These are phyloP conservation scores for Strobilomyces dryophilus DNA, from an alignment of 768 basidiomycete genomes.

Conservation along the genomic window DNA sequence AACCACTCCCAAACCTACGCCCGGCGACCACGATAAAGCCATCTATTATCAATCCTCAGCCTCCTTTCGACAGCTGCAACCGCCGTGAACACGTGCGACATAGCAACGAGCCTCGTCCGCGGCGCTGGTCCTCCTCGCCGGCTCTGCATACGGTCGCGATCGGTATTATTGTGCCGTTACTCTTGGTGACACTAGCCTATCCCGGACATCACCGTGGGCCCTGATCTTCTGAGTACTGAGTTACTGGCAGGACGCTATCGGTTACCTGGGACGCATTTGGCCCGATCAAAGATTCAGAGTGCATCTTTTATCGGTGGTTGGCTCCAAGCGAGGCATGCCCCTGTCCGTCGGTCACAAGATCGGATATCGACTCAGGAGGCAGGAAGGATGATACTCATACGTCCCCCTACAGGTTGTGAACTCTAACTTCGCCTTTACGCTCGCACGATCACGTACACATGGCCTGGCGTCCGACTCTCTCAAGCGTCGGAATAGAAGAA, in stretches of 20 bases:
- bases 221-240: conserved; percentile 12
- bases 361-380: too few species aligned
- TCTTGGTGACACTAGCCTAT: not conserved
- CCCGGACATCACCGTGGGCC: conserved; percentile 12
- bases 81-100: conserved; percentile 12
- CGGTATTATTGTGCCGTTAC: not conserved
- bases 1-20: not conserved
- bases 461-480: conserved; percentile 3
- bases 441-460: conserved; percentile 2
- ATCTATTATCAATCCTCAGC: not conserved
- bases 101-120: conserved; percentile 13
- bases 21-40: conserved; percentile 3
- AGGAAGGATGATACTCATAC: conserved; percentile 4
- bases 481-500: conserved; percentile 12
- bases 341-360: too few species aligned
- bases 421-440: not conserved
- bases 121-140: conserved; percentile 6
- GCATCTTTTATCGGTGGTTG: not conserved
- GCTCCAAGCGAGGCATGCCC: not conserved
- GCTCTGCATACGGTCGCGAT: not conserved
- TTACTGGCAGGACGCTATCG: not conserved
- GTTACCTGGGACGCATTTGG: not conserved
- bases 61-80: conserved; percentile 12
- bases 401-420: conserved; percentile 13
- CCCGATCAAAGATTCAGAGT: not conserved